Base-by-base conservation (phyloP, 2,329 filamentous ascomycete species). In the Grosmannia serpens region DNA sequence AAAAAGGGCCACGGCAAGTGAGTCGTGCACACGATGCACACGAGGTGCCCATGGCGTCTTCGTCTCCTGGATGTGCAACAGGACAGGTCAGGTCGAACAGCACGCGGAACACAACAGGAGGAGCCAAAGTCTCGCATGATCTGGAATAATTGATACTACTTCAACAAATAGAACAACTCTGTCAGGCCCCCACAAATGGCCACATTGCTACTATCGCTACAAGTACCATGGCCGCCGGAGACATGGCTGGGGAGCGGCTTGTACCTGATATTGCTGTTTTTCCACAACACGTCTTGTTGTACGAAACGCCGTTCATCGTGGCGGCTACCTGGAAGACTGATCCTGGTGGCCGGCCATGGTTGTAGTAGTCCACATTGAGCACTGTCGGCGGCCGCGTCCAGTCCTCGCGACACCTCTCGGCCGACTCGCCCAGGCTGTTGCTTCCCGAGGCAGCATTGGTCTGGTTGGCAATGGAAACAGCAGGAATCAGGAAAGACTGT, bases 301-400 rank as follows among this genome's bases (percentile, higher is more conserved):
- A 91, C 0, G 81, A 85, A 53, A 94, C 87, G 61, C 86, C 84
- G 70, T 92, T 94, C 64, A 83, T 80, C 59, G 72, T 67, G 0
- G 86, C 86, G 0, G 86, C 86, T 24, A 87, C 85, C 67, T 86
- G 79, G 66, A 95, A 95, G 11, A 94, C 88, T 3, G 86, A 88
- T 2, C 89, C 89, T 4, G 74, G 77, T 35, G 70, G 79, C 41
- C 73, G 76, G 33, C 87, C 88, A 61, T 77, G 76, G 69, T 94
- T 90, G 73, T 94, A 95, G 70, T 89, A 94, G 69, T 95, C 89
- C 29, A 94, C 88, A 57, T 94, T 84, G 55, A 95, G 75, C 67
- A 91, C 84, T 66, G 87, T 92, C 2, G 89, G 90, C 0, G 88
- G 77, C 10, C 82, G 80, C 24, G 77, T 77, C 87, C 87, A 94